Evolutionary conservation across 2,329 filamentous ascomycete species (phyloP).

Genomic region (Coniochaeta prunicola): DNA sequence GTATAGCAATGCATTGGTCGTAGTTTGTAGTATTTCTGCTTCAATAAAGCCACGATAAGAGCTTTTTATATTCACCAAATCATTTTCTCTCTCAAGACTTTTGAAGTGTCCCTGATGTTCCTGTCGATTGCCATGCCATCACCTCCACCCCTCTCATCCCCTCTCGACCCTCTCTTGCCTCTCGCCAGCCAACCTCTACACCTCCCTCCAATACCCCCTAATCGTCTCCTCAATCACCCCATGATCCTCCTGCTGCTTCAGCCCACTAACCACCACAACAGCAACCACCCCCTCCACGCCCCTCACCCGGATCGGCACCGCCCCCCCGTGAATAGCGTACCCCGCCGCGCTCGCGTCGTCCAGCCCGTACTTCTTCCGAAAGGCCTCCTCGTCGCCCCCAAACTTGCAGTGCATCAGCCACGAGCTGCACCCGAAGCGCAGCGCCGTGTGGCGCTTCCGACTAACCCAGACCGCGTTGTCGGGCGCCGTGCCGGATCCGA

Average conservation of each 20-base stretch:
- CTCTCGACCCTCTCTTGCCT: background rate
- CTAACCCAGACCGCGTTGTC: constrained; percentile 67
- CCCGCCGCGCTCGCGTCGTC: constrained; percentile 43
- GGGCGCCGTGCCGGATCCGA: constrained; percentile 58
- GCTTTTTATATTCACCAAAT: too few relatives aligned
- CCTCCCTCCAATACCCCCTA: constrained; percentile 36
- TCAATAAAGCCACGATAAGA: too few relatives aligned
- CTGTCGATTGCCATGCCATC: too few relatives aligned
- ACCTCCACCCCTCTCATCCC: background rate
- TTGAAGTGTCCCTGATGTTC: too few relatives aligned
- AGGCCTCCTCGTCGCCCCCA: constrained; percentile 53
- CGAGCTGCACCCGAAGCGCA: constrained; percentile 62
- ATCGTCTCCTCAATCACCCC: constrained; percentile 66
- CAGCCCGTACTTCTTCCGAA: constrained; percentile 59
- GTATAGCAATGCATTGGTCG: too few relatives aligned
- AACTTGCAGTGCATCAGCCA: constrained; percentile 69
- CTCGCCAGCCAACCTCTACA: too few relatives aligned
- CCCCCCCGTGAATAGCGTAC: constrained; percentile 76
- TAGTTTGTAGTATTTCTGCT: too few relatives aligned
- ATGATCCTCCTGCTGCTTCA: constrained; percentile 74
- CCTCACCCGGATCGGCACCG: constrained; percentile 61
- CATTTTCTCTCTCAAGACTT: too few relatives aligned
- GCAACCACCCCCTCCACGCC: constrained; percentile 71
- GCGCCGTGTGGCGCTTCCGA: constrained; percentile 64
- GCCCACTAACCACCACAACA: constrained; percentile 67